Conservation (phyloP, 2,329 filamentous ascomycete genomes). For the Trichoderma pleuroti region DNA sequence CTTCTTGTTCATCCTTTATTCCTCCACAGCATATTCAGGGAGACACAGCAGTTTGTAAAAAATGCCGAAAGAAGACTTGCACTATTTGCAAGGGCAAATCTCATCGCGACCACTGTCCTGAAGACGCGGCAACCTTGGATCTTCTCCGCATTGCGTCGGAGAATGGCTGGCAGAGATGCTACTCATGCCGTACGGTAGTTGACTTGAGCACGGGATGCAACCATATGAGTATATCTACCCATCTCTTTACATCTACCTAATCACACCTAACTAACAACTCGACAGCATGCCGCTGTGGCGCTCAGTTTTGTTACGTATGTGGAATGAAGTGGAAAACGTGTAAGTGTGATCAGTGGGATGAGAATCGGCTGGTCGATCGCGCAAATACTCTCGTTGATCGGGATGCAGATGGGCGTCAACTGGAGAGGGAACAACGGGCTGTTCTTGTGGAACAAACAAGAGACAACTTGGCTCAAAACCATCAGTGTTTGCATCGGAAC, state of each 20-base stretch:
- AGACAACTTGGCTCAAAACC: background rate
- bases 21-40: slow-evolving; percentile 27
- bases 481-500: background rate
- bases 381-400: background rate
- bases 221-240: background rate
- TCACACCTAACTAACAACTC: background rate
- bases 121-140: slow-evolving; percentile 33
- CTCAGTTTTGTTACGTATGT: background rate
- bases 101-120: slow-evolving; percentile 46
- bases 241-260: background rate
- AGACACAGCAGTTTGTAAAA: slow-evolving; percentile 38
- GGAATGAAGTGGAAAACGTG: background rate
- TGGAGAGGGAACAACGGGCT: background rate
- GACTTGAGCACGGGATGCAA: background rate
- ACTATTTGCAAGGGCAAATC: slow-evolving; percentile 42
- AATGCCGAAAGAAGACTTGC: slow-evolving; percentile 47
- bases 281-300: background rate
- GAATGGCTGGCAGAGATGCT: background rate
- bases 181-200: background rate
- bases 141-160: background rate
- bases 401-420: background rate
- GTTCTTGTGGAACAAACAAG: background rate
- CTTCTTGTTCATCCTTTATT: slow-evolving; percentile 47
- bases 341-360: background rate
- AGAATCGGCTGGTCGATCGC: background rate